phyloP scores from a whole-genome alignment of 2,329 filamentous ascomycete species.

The Colletotrichum phormii region DNA sequence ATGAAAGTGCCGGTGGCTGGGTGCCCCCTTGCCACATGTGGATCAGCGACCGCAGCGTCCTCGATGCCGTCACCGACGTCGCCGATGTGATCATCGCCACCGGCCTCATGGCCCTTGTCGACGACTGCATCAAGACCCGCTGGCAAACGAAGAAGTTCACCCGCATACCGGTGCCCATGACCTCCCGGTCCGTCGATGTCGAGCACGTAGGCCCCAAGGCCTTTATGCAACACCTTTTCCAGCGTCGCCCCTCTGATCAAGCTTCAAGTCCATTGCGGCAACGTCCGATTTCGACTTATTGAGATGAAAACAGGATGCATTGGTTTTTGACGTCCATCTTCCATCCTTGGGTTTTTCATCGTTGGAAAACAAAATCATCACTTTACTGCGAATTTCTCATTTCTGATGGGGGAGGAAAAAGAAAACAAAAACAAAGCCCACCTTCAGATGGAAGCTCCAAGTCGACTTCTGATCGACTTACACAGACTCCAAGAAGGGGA shows the following conservation, averaged over 20 bases:
- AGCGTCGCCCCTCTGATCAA: constrained; percentile 54
- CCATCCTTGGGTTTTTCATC: background rate
- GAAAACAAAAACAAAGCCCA: background rate
- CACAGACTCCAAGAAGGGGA: constrained; percentile 5
- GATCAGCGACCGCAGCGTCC: constrained; percentile 80
- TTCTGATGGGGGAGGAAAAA: background rate
- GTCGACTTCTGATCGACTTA: background rate
- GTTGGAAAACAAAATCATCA: background rate
- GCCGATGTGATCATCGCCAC: constrained; percentile 91
- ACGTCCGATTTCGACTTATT: constrained; percentile 52
- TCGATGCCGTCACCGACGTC: constrained; percentile 79
- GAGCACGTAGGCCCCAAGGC: constrained; percentile 45
- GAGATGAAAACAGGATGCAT: constrained; percentile 2
- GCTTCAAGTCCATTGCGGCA: constrained; percentile 51
- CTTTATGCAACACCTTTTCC: constrained; percentile 54
- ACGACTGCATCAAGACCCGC: constrained; percentile 87
- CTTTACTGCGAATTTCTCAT: background rate
- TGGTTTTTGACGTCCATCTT: too few relatives aligned
- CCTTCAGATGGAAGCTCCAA: background rate
- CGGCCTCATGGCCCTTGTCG: constrained; percentile 88
- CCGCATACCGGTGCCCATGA: constrained; percentile 50
- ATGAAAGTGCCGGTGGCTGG: constrained; percentile 86
- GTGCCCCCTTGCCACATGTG: constrained; percentile 91
- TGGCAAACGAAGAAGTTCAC: constrained; percentile 68
- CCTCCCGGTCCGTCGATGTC: constrained; percentile 45